phyloP scores from a whole-genome alignment of 2,329 filamentous ascomycete species.

The Neoscytalidium dimidiatum region DNA sequence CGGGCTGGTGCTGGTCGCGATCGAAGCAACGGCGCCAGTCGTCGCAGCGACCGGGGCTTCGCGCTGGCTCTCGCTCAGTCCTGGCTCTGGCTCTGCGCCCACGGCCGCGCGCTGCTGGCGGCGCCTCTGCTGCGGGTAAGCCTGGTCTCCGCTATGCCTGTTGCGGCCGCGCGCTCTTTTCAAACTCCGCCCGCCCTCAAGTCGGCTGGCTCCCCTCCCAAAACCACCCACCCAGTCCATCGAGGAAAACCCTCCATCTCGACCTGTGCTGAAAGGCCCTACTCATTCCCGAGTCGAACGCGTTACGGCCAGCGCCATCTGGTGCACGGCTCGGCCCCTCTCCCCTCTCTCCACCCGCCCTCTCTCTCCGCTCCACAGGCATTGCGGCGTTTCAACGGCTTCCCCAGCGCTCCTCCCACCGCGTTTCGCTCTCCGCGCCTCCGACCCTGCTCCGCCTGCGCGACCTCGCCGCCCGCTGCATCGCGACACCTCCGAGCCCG shows the following conservation, averaged over 20 bases:
- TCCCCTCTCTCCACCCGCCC: constrained; percentile 17
- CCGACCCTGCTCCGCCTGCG: background rate
- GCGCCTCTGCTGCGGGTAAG: background rate
- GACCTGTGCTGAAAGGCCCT: constrained; percentile 37
- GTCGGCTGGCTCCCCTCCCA: constrained; percentile 26
- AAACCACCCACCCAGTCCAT: constrained; percentile 24
- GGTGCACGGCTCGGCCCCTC: constrained; percentile 39
- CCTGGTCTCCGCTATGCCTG: background rate
- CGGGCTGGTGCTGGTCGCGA: background rate
- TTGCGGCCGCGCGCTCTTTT: constrained; percentile 4
- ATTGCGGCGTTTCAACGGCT: constrained; percentile 40
- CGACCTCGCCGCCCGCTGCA: background rate
- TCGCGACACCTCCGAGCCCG: background rate
- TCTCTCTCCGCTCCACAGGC: constrained; percentile 26
- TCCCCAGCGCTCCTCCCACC: constrained; percentile 3
- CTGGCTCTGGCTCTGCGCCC: no score
- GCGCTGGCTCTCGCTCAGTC: background rate
- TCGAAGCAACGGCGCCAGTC: constrained; percentile 4
- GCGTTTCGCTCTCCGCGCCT: constrained; percentile 1
- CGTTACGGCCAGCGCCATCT: constrained; percentile 44
- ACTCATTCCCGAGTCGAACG: constrained; percentile 36
- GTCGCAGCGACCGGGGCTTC: background rate
- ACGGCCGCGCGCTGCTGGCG: no score
- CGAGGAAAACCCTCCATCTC: constrained; percentile 23
- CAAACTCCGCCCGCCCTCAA: constrained; percentile 24